Evolutionary conservation across 306 rosid species (phyloP).

Genomic region (Senna tora): DNA sequence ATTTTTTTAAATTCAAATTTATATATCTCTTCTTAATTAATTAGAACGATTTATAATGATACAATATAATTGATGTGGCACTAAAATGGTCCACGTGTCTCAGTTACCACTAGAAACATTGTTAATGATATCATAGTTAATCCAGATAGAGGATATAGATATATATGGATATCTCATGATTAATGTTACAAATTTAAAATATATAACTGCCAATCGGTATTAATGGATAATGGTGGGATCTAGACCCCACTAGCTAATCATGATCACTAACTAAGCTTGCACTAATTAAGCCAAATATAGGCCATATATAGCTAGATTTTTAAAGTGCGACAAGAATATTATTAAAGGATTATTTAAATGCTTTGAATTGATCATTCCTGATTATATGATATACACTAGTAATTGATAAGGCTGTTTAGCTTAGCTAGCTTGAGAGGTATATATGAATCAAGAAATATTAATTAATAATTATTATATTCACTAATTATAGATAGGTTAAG

Average conservation of each 20-base stretch:
- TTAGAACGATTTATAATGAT: background rate
- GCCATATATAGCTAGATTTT: background rate
- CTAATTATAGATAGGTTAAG: too few species aligned
- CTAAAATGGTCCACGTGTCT: background rate
- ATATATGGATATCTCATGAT: conserved; percentile 4
- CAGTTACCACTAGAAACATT: background rate
- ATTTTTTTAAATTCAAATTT: too few species aligned
- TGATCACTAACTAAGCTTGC: background rate
- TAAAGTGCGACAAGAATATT: conserved; percentile 2
- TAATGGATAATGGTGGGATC: conserved; percentile 29
- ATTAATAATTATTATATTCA: too few species aligned
- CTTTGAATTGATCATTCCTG: background rate
- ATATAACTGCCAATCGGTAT: background rate
- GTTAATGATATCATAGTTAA: background rate
- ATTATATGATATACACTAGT: background rate
- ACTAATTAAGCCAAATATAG: background rate
- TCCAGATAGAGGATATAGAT: background rate
- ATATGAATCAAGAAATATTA: background rate
- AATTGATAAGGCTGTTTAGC: conserved; percentile 16
- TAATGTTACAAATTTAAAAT: too few species aligned
- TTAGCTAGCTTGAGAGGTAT: too few species aligned
- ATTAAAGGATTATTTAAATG: background rate
- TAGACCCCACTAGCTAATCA: background rate
- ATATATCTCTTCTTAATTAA: too few species aligned
- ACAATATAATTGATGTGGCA: background rate